These are phyloP conservation scores for Verticillium tricorpus DNA, from an alignment of 2,329 filamentous ascomycete species.

Conservation along the genomic window DNA sequence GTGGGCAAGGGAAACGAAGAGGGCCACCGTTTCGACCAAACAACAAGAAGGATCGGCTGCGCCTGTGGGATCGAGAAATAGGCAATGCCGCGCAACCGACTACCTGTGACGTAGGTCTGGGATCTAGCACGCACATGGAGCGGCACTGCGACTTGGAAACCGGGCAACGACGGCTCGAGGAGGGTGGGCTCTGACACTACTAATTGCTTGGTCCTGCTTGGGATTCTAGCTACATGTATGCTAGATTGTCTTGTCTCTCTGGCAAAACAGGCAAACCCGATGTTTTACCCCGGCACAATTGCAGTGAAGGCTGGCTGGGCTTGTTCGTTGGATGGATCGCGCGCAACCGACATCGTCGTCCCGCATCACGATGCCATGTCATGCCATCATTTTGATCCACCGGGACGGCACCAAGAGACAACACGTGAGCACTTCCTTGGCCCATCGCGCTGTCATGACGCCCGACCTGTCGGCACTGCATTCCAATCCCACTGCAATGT, in stretches of 20 bases:
- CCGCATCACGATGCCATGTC: too few species aligned
- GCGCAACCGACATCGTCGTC: too few species aligned
- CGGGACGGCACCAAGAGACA: too few species aligned
- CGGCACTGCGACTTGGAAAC: neutral
- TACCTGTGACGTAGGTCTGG: neutral
- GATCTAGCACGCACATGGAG: neutral
- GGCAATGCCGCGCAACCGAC: neutral
- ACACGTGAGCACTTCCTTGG: neutral
- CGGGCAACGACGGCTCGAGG: neutral
- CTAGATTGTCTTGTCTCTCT: neutral
- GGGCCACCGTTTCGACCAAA: neutral
- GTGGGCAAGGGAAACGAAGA: neutral
- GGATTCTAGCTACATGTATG: neutral
- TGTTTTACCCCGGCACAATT: neutral
- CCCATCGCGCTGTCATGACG: slow-evolving; percentile 4
- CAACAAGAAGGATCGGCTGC: neutral
- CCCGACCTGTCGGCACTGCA: slow-evolving; percentile 6
- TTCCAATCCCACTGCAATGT: neutral
- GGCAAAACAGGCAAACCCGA: neutral
- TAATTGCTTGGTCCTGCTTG: neutral
- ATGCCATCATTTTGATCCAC: too few species aligned
- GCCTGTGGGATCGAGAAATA: neutral
- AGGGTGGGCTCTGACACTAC: neutral
- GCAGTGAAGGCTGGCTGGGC: neutral
- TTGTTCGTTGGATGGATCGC: too few species aligned